Percentiles rank a stretch among this genome's conserved stretches.
These are phyloP conservation scores for Uromyces viciae-fabae DNA, from an alignment of 1,284 basidiomycete genomes.

Conservation along the genomic window DNA sequence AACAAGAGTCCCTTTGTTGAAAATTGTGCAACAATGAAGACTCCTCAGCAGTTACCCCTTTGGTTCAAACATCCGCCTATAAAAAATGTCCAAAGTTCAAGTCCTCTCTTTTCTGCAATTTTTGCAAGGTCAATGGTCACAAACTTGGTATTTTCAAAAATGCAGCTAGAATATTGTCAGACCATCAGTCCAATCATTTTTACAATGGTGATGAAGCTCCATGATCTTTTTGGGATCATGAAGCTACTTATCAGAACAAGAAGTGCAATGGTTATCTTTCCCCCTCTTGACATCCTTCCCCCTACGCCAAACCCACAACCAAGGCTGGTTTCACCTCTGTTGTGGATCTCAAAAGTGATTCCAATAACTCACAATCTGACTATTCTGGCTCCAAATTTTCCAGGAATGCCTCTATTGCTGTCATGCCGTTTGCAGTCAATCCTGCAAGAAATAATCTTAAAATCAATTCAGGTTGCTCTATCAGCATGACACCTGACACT, in stretches of 20 bases:
- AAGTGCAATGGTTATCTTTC: neutral
- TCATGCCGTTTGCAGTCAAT: neutral
- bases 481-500: neutral
- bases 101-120: neutral
- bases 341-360: neutral
- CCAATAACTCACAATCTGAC: neutral
- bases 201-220: neutral
- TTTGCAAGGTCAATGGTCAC: neutral
- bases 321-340: neutral
- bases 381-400: neutral
- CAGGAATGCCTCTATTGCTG: no score
- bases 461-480: constrained; percentile 8
- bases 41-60: no score
- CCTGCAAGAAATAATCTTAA: neutral
- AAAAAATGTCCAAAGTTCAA: no score
- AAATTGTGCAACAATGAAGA: no score
- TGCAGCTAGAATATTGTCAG: neutral
- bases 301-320: neutral
- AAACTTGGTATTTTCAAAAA: neutral
- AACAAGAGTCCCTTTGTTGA: neutral
- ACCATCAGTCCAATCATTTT: neutral
- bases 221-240: neutral
- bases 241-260: neutral
- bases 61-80: no score
- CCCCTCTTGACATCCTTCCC: neutral